A percentile compares a stretch with the other conserved stretches of the same genome.
Conservation (phyloP, 2,329 filamentous ascomycete genomes). For the Lojkania enalia region DNA sequence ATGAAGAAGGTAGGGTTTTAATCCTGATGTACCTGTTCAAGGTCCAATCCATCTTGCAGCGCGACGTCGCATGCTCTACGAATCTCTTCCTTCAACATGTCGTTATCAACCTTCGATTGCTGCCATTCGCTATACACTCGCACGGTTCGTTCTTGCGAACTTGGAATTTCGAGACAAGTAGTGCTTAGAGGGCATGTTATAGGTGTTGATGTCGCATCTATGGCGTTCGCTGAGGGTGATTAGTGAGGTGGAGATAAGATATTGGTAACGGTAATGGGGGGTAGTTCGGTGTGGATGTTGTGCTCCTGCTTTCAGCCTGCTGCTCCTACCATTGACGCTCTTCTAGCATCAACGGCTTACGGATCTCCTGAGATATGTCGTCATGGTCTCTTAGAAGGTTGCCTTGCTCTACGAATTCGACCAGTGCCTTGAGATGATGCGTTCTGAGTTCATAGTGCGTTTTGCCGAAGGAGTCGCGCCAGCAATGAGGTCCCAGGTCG, state of each 20-base stretch:
- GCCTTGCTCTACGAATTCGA: constrained; percentile 32
- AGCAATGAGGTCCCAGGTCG: constrained; percentile 36
- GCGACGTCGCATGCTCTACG: constrained; percentile 14
- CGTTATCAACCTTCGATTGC: constrained; percentile 18
- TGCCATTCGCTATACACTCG: constrained; percentile 20
- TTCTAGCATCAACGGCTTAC: constrained; percentile 37
- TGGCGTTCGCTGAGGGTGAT: constrained; percentile 6
- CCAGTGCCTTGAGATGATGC: constrained; percentile 34
- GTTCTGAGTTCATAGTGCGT: constrained; percentile 40
- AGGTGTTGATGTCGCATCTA: constrained; percentile 5
- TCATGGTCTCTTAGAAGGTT: constrained; percentile 26
- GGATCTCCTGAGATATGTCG: constrained; percentile 35
- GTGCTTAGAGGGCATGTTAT: background rate
- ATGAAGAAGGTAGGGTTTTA: constrained; percentile 37
- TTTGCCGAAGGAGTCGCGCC: constrained; percentile 35
- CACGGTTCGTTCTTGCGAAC: constrained; percentile 17
- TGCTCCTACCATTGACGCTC: constrained; percentile 31
- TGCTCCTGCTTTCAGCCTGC: constrained; percentile 20
- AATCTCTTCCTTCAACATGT: constrained; percentile 15
- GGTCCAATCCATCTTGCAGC: constrained; percentile 14
- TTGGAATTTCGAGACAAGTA: constrained; percentile 18
- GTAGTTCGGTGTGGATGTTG: no score
- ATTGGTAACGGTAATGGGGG: constrained; percentile 39
- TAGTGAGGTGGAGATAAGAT: constrained; percentile 15
- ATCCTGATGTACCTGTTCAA: constrained; percentile 33